Conservation (phyloP, 257 asterid species). For the Rehmannia glutinosa region DNA sequence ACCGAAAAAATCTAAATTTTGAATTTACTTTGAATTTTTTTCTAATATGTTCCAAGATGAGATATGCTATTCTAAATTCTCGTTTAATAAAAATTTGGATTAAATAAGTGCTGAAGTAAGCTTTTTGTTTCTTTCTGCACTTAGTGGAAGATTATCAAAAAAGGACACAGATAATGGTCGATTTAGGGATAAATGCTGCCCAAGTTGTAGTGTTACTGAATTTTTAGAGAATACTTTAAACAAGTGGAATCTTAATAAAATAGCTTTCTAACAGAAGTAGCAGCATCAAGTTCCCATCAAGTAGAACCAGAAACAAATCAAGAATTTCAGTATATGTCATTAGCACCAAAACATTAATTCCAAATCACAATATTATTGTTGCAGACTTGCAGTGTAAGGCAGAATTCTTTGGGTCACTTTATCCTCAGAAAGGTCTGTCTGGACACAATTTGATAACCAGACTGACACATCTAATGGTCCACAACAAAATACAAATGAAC, state of each 20-base stretch:
- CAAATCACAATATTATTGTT: background rate
- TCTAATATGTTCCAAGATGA: background rate
- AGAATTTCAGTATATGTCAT: background rate
- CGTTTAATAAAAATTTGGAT: background rate
- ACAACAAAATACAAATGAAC: background rate
- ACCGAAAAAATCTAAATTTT: background rate
- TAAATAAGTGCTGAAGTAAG: background rate
- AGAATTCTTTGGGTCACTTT: background rate
- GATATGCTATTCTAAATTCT: background rate
- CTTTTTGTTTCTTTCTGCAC: too few species aligned
- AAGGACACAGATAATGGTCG: too few species aligned
- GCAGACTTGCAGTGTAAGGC: conserved; percentile 1
- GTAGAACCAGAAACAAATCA: background rate
- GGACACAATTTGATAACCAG: background rate
- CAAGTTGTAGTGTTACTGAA: background rate
- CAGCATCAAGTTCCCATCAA: background rate
- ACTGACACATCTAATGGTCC: background rate
- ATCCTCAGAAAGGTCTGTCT: background rate
- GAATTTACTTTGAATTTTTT: background rate
- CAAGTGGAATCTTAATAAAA: background rate
- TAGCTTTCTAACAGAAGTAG: background rate
- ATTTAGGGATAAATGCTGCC: background rate
- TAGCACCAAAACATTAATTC: background rate
- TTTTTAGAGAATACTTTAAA: background rate
- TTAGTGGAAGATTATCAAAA: too few species aligned